Base-by-base conservation (phyloP, 176 grass and related monocot genomes). In the Luzula sylvatica region DNA sequence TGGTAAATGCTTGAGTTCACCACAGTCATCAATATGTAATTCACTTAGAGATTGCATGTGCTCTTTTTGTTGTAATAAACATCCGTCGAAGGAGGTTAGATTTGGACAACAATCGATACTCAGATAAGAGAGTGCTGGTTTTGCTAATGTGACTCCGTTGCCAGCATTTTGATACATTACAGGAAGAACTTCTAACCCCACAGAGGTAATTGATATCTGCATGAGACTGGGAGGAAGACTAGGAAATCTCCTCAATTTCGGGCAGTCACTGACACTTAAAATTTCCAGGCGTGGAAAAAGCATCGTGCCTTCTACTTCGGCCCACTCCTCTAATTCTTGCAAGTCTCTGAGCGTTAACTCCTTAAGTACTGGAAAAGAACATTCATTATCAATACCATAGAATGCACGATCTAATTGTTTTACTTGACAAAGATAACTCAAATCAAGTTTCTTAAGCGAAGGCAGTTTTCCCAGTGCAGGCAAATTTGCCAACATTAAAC, bases 381-480 rank as follows among this genome's bases (percentile, higher is more conserved):
- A 52, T 18, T 35, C 47, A 16, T 45, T 24, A 21, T 50, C 51
- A 16, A 11, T 45, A 8, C 55, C 44, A 5, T 25, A 70, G 27
- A 74, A 83, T 60, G 47, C 27, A 42, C 22, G 26, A 28, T 46
- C 21, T 24, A 81, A 38, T 51, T 26, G 29, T 4, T 12, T 47
- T 39, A 81, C 52, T 38, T 50, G 39, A 29, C 25, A 17, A 27
- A 59, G 12, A 38, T 41, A 46, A 6, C 24, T 3, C 46, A 11
- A 20, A 53, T 58, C 8, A 62, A 43, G n/a, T 18, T 27, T 13
- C 8, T 68, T 51, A 0, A 77, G 73, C 45, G 13, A 67, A 26
- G 40, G 61, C 9, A 82, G 24, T 46, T 68, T 29, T 15, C 67
- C 79, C 53, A 72, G 64, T 41, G 68, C 47, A 41, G 73, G 73